Evolutionary conservation across 192 early-diverging fungal genomes (phyloP), one percentile per base, ranked within the genome.

Genomic region (Coemansia sp.): DNA sequence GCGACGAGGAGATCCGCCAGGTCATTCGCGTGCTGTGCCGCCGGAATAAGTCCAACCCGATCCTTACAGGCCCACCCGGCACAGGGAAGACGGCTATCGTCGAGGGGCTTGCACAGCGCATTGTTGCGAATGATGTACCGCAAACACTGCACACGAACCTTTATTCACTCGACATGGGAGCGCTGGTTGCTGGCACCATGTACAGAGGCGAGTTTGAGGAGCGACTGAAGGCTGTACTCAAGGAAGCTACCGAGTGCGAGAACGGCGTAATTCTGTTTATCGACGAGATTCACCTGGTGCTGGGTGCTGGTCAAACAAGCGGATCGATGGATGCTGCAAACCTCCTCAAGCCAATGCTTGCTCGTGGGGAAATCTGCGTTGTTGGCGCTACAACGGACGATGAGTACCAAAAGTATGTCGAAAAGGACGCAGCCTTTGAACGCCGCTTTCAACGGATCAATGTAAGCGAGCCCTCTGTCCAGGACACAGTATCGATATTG

Each of bases 161-260:
- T 34, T 98, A 87, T 59, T 93, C 92, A 1, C 86, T 99, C 52
- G 97, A 99, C 75, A 97, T 99, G 95, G 95, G 94, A 42, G 91
- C 97, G 6, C 76, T 93, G 29, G 78, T 90, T 40, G 95, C 97
- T 5, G 97, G 97, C 43, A 91, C 95, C 43, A 96, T 96, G 79
- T 98, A 94, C 78, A 89, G 92, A 54, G 97, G 97, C 65, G 95
- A 99, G 85, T 99, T 98, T 64, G 97, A 99, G 73, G 96, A 98
- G 73, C 89, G 97, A 25, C 87, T 99, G 42, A 98, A 99, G 87
- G 85, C 93, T 0, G 91, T 99, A 9, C 84, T 99, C 43, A 95
- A 96, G 71, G 95, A 99, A 80, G 91, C 97, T 59, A 91, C 90
- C 63, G 92, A 97, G 29, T 88, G 93, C 22, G 85, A 91, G 40